A percentile compares a stretch with the other conserved stretches of the same genome.
Evolutionary conservation across 495 filamentous ascomycete species (phyloP).

Genomic region (Daldinia grandis): DNA sequence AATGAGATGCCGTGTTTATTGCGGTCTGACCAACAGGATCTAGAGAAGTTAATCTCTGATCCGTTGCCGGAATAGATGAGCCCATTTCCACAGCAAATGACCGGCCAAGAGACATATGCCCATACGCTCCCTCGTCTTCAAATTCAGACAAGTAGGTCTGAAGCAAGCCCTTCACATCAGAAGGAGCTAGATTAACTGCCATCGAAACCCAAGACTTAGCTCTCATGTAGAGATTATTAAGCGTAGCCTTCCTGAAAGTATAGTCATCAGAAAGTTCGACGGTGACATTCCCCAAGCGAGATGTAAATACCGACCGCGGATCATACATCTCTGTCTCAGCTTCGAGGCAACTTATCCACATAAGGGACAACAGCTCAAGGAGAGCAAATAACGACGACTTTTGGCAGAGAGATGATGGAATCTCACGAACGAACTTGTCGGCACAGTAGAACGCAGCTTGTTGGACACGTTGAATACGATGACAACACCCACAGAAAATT

Average conservation of each 20-base stretch:
- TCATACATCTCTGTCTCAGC: slow-evolving; percentile 93
- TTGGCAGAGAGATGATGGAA: slow-evolving; percentile 91
- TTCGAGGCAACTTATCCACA: slow-evolving; percentile 95
- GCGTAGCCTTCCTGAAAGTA: slow-evolving; percentile 74
- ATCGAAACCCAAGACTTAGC: slow-evolving; percentile 81
- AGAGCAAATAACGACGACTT: slow-evolving; percentile 89
- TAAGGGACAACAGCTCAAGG: slow-evolving; percentile 86
- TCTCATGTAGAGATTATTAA: slow-evolving; percentile 77
- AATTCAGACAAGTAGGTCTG: slow-evolving; percentile 96
- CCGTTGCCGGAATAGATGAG: slow-evolving; percentile 82
- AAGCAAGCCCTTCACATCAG: slow-evolving; percentile 93
- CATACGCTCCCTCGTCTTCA: slow-evolving; percentile 84
- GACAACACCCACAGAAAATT: slow-evolving; percentile 88
- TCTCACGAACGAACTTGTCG: slow-evolving; percentile 80
- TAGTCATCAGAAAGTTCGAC: slow-evolving; percentile 95
- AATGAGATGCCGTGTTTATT: slow-evolving; percentile 92
- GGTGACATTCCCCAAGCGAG: slow-evolving; percentile 73
- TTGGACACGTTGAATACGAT: slow-evolving; percentile 89
- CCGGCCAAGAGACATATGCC: slow-evolving; percentile 89
- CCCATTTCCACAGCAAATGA: slow-evolving; percentile 97
- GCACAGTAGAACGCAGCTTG: slow-evolving; percentile 81
- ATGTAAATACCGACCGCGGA: slow-evolving; percentile 80
- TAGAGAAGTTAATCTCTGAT: slow-evolving; percentile 82
- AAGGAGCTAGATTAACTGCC: slow-evolving; percentile 83
- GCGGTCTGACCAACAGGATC: slow-evolving; percentile 73